Percentiles rank a stretch among this genome's conserved stretches.
Conservation (phyloP, 2,329 filamentous ascomycete species). For the Esteya vermicola region DNA sequence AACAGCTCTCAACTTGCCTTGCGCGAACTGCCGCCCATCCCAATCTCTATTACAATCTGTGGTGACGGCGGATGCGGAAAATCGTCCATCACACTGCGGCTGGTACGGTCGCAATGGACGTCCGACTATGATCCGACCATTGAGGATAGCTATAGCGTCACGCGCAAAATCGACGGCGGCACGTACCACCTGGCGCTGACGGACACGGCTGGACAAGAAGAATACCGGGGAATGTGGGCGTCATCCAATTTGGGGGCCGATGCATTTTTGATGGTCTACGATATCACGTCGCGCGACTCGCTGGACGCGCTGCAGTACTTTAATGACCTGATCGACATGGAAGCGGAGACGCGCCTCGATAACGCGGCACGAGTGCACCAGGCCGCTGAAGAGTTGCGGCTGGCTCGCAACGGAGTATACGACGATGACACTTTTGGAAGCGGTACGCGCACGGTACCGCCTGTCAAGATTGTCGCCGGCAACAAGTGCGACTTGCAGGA, state of each 20-base stretch:
- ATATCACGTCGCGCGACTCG: slow-evolving; percentile 59
- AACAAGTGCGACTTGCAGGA: slow-evolving; percentile 77
- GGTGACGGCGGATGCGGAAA: slow-evolving; percentile 78
- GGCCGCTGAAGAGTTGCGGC: slow-evolving; percentile 19
- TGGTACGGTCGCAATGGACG: slow-evolving; percentile 73
- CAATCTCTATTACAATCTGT: slow-evolving; percentile 68
- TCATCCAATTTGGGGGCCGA: slow-evolving; percentile 64
- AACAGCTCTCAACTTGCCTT: slow-evolving; percentile 8
- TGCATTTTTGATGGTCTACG: slow-evolving; percentile 76
- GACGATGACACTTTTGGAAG: slow-evolving; percentile 13
- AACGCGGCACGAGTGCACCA: slow-evolving; percentile 38
- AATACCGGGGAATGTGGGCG: slow-evolving; percentile 80
- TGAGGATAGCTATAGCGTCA: slow-evolving; percentile 75
- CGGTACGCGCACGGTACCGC: slow-evolving; percentile 42
- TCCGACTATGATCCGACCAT: slow-evolving; percentile 71
- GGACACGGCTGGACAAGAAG: slow-evolving; percentile 80
- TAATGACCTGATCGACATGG: slow-evolving; percentile 72
- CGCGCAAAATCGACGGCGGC: slow-evolving; percentile 65
- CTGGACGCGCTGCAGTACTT: slow-evolving; percentile 65
- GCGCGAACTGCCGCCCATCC: slow-evolving; percentile 27
- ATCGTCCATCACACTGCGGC: slow-evolving; percentile 69
- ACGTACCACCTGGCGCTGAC: slow-evolving; percentile 67
- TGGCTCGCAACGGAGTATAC: neutral
- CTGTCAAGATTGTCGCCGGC: slow-evolving; percentile 70
- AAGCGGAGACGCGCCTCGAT: slow-evolving; percentile 55